Evolutionary conservation across 2,329 filamentous ascomycete species (phyloP), one percentile per base, ranked within the genome.

Genomic region (Trichoderma sp.): DNA sequence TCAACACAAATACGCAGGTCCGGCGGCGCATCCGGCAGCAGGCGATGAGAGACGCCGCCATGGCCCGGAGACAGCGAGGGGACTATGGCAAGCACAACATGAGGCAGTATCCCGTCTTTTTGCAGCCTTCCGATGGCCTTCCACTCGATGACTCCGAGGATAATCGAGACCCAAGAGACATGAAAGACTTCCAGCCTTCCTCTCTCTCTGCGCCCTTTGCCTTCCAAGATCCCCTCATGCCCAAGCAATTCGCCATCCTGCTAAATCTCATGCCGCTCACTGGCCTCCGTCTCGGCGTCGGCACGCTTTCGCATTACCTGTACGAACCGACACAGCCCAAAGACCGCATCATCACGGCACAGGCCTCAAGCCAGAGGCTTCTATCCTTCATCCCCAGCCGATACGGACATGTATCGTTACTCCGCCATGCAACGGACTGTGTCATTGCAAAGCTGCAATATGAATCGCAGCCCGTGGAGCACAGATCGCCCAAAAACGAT

Each of bases 11-110:
- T 63, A 50, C 50, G 50, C 60, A 63, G 41, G 60, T 47, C 17
- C 60, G 60, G 41, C 59, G 59, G n/a, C 59, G 59, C 48, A 62
- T 62, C 39, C 59, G 59, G n/a, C 59, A 62, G 39, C 59, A 62
- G 59, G 59, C 59, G 17, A 62, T 62, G 59, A 52, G 48, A 62
- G 48, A 62, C 14, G 45, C 59, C 5, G 59, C 59, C 26, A 19
- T 54, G 26, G 59, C 59, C 24, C 47, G 59, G 48, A 62, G 26
- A n/a, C 59, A 54, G 48, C 54, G 48, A 10, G 59, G 59, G 21
- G 59, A 54, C 14, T 62, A 62, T 28, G 59, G 59, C 30, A 62
- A 62, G 24, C 59, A 62, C 51, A 62, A 62, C 48, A 52, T 62
- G 47, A 44, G 59, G 26, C 59, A 62, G 59, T 62, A 62, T 45